These are phyloP conservation scores for Serendipita sp. DNA, from an alignment of 768 basidiomycete species.

Conservation along the genomic window DNA sequence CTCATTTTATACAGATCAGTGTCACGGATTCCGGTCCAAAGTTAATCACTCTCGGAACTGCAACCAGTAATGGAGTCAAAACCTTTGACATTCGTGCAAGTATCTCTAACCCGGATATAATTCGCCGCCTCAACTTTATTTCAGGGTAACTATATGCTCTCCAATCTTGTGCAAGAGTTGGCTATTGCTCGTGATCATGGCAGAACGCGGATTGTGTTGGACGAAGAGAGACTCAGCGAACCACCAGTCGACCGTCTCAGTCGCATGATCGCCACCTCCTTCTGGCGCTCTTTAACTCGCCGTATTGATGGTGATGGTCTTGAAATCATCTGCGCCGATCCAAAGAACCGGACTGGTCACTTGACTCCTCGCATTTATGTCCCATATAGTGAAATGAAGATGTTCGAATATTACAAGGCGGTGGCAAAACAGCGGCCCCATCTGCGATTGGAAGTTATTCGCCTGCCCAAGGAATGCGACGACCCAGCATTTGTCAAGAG, in stretches of 20 bases:
- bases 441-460: conserved; percentile 82
- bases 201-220: conserved; percentile 92
- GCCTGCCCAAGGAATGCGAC: conserved; percentile 73
- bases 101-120: conserved; percentile 14
- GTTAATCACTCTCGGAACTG: conserved; percentile 88
- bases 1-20: conserved; percentile 40
- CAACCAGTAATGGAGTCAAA: conserved; percentile 95
- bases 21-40: conserved; percentile 95
- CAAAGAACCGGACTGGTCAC: conserved; percentile 87
- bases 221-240: conserved; percentile 92
- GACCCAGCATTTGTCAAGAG: conserved; percentile 82
- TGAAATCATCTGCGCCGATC: conserved; percentile 94
- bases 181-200: conserved; percentile 91
- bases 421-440: conserved; percentile 87
- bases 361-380: conserved; percentile 89
- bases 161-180: conserved; percentile 95
- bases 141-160: conserved; percentile 98
- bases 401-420: conserved; percentile 88
- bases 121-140: not conserved
- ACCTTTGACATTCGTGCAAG: conserved; percentile 83
- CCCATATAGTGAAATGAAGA: conserved; percentile 79
- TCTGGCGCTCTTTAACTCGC: conserved; percentile 95
- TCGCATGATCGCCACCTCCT: conserved; percentile 93
- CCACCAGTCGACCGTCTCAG: conserved; percentile 94
- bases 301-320: conserved; percentile 95